Conservation (phyloP, 257 asterid species). For the Rhazya stricta region DNA sequence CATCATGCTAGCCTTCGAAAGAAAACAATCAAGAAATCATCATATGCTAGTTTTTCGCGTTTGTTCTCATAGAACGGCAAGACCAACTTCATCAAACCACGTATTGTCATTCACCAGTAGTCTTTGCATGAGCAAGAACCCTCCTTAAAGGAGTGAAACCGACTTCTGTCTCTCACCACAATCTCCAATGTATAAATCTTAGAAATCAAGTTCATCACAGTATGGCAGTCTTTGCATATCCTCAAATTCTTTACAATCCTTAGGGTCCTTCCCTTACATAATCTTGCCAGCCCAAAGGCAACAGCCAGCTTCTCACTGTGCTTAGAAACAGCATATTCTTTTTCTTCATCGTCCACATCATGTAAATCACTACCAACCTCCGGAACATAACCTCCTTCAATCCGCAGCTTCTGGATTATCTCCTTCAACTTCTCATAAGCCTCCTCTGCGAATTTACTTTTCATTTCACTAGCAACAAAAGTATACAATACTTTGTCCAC, state of each 20-base stretch:
- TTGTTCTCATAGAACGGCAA: not conserved
- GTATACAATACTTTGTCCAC: conserved; percentile 47
- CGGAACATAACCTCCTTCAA: conserved; percentile 57
- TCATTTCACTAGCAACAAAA: conserved; percentile 40
- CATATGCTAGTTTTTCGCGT: not conserved
- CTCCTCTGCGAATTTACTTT: conserved; percentile 30
- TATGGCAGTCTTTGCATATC: conserved; percentile 69
- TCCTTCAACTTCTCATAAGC: conserved; percentile 54
- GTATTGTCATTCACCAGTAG: conserved; percentile 39
- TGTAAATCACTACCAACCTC: conserved; percentile 44
- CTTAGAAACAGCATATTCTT: conserved; percentile 49
- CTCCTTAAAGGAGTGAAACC: conserved; percentile 54
- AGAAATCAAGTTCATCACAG: conserved; percentile 61
- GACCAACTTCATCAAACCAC: not conserved
- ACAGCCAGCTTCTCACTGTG: conserved; percentile 76
- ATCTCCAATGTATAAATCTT: conserved; percentile 48
- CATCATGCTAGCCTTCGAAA: not conserved
- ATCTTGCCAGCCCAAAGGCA: conserved; percentile 58
- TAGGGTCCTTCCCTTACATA: conserved; percentile 30
- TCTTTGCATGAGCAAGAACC: conserved; percentile 68
- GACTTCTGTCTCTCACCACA: conserved; percentile 59
- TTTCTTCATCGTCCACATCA: conserved; percentile 60
- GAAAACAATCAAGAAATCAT: not conserved
- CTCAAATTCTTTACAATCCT: conserved; percentile 71
- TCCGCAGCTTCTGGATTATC: conserved; percentile 38